Evolutionary conservation across 495 filamentous ascomycete species (phyloP).

Genomic region (Parmelia sp.): DNA sequence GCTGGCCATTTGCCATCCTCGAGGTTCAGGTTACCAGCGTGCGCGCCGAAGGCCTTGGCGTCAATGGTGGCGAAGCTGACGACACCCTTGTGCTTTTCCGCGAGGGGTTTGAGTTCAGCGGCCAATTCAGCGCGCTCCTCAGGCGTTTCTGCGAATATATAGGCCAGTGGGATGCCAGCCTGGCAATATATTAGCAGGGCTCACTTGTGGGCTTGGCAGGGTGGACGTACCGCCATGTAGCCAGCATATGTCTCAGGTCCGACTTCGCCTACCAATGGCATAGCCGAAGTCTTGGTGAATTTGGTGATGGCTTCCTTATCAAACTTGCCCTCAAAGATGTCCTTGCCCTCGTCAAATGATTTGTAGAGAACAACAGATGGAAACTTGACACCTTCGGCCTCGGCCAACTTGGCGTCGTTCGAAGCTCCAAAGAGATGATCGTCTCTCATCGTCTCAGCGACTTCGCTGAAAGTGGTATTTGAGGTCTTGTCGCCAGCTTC

Average conservation of each 20-base stretch:
- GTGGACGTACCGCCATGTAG: slow-evolving; percentile 74
- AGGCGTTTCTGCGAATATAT: slow-evolving; percentile 91
- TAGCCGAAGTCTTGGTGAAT: slow-evolving; percentile 80
- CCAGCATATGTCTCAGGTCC: slow-evolving; percentile 94
- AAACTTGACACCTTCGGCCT: slow-evolving; percentile 79
- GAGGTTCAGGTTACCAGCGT: slow-evolving; percentile 95
- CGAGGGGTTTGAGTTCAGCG: slow-evolving; percentile 50
- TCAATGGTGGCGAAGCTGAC: slow-evolving; percentile 98
- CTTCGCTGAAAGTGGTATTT: slow-evolving; percentile 68
- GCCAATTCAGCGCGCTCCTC: slow-evolving; percentile 82
- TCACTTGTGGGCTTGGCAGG: neutral
- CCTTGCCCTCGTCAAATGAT: slow-evolving; percentile 95
- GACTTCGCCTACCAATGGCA: slow-evolving; percentile 90
- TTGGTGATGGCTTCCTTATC: slow-evolving; percentile 65
- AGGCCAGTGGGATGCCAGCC: slow-evolving; percentile 88
- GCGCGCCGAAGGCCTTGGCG: slow-evolving; percentile 87
- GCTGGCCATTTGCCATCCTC: slow-evolving; percentile 91
- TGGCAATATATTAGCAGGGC: slow-evolving; percentile 26
- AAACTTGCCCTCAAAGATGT: slow-evolving; percentile 72
- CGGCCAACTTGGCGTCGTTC: slow-evolving; percentile 74
- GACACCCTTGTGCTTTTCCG: slow-evolving; percentile 61
- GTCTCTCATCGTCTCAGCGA: slow-evolving; percentile 82
- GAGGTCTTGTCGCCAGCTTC: slow-evolving; percentile 76
- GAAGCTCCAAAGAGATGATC: slow-evolving; percentile 86
- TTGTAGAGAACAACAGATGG: slow-evolving; percentile 95